phyloP scores from a whole-genome alignment of 805 yeast genomes.

The Starmerella sp. region DNA sequence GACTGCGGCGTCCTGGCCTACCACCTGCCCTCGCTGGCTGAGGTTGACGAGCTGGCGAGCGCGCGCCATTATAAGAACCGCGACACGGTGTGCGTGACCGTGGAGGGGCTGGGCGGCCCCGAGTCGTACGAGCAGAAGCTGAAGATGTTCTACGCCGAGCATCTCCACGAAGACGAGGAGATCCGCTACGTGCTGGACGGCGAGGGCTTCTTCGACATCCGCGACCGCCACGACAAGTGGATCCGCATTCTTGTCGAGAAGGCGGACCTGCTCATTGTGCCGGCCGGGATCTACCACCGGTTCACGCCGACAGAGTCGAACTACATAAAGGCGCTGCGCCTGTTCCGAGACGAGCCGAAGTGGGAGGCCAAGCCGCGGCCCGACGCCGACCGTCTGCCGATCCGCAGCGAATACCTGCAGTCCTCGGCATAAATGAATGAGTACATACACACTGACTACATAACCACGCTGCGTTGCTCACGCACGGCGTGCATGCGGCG shows the following conservation, averaged over 20 bases:
- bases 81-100: constrained; percentile 55
- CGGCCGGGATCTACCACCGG: constrained; percentile 91
- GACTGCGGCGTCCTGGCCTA: constrained; percentile 60
- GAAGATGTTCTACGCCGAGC: constrained; percentile 65
- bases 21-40: constrained; percentile 37
- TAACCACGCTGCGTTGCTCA: no score
- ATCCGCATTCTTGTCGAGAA: constrained; percentile 53
- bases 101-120: constrained; percentile 45
- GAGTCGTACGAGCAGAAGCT: constrained; percentile 56
- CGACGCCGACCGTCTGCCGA: constrained; percentile 7
- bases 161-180: constrained; percentile 94
- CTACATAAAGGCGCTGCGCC: constrained; percentile 63
- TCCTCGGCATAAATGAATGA: not conserved
- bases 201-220: constrained; percentile 81
- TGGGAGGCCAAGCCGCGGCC: constrained; percentile 42
- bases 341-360: constrained; percentile 90
- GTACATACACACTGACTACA: not conserved
- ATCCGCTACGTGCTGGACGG: constrained; percentile 84
- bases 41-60: constrained; percentile 55
- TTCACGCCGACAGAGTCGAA: constrained; percentile 61
- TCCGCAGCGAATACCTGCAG: constrained; percentile 9
- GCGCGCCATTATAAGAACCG: constrained; percentile 69
- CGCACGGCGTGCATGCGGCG: no score
- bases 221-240: constrained; percentile 59
- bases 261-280: constrained; percentile 53